Conservation (phyloP, 805 yeast species). For the Lachancea cidri region DNA sequence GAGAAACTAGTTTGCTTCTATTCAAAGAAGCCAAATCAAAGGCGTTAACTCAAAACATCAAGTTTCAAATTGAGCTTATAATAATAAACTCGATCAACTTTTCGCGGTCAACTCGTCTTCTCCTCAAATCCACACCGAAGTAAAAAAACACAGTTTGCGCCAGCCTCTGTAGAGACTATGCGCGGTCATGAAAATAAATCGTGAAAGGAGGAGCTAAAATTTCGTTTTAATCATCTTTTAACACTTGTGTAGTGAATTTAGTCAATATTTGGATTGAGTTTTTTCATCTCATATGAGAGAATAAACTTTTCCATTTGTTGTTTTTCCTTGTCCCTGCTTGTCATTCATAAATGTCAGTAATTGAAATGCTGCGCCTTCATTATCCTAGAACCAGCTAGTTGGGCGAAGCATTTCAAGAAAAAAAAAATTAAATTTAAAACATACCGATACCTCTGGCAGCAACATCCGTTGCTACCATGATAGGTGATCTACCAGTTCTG, state of each 20-base stretch:
- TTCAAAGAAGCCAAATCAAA: too few species aligned
- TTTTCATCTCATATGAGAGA: neutral
- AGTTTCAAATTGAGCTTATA: too few species aligned
- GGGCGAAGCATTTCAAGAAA: constrained; percentile 5
- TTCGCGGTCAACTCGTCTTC: neutral
- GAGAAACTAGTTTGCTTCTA: neutral
- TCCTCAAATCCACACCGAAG: neutral
- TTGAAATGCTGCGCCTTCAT: neutral
- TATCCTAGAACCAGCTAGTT: neutral
- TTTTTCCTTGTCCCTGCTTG: constrained; percentile 7
- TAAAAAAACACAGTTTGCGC: neutral
- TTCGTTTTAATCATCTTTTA: constrained; percentile 7
- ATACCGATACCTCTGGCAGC: constrained; percentile 99
- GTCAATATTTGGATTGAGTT: constrained; percentile 4
- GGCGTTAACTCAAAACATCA: too few species aligned
- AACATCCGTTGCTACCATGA: constrained; percentile 99
- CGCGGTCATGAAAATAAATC: neutral
- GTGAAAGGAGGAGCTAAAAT: neutral
- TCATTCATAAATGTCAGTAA: constrained; percentile 6
- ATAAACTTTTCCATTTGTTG: neutral
- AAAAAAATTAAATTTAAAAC: constrained; percentile 37
- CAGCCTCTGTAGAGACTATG: neutral
- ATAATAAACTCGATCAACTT: neutral
- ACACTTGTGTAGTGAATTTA: constrained; percentile 7
- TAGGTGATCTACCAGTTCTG: constrained; percentile 86